Conservation (phyloP, 2,329 filamentous ascomycete species). For the Microsporum canis region DNA sequence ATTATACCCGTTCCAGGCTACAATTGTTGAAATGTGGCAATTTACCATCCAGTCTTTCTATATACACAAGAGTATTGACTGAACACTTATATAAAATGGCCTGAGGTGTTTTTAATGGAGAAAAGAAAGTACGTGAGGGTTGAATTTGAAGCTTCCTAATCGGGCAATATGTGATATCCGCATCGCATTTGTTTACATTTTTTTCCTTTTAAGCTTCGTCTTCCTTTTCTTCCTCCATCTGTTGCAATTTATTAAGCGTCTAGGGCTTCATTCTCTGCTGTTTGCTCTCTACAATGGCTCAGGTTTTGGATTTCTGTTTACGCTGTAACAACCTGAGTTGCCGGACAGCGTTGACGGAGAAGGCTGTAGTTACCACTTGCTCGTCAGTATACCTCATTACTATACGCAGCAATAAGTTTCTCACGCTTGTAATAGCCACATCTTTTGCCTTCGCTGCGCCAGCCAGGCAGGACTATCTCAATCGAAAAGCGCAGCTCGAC, state of each 20-base stretch:
- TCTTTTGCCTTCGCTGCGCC: slow-evolving; percentile 71
- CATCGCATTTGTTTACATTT: background rate
- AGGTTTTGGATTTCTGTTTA: slow-evolving; percentile 59
- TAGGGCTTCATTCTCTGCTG: background rate
- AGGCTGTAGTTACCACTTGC: slow-evolving; percentile 80
- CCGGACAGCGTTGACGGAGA: slow-evolving; percentile 53
- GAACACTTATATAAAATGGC: background rate
- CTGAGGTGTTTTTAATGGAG: background rate
- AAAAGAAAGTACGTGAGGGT: background rate
- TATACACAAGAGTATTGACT: background rate
- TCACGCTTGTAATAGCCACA: slow-evolving; percentile 48
- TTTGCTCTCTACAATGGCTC: slow-evolving; percentile 9
- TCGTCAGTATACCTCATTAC: slow-evolving; percentile 43
- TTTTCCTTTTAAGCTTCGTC: background rate
- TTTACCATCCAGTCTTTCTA: background rate
- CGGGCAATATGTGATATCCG: background rate
- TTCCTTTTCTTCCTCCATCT: background rate
- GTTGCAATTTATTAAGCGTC: background rate
- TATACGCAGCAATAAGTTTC: background rate
- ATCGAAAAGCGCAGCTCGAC: slow-evolving; percentile 41
- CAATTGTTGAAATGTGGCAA: background rate
- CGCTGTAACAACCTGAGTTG: slow-evolving; percentile 75
- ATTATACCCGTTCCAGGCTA: background rate
- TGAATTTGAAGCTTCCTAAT: background rate
- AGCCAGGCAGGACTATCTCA: slow-evolving; percentile 51